A percentile compares a stretch with the other conserved stretches of the same genome.
Conservation (phyloP, 1,284 basidiomycete species). For the Ustilago lituana region DNA sequence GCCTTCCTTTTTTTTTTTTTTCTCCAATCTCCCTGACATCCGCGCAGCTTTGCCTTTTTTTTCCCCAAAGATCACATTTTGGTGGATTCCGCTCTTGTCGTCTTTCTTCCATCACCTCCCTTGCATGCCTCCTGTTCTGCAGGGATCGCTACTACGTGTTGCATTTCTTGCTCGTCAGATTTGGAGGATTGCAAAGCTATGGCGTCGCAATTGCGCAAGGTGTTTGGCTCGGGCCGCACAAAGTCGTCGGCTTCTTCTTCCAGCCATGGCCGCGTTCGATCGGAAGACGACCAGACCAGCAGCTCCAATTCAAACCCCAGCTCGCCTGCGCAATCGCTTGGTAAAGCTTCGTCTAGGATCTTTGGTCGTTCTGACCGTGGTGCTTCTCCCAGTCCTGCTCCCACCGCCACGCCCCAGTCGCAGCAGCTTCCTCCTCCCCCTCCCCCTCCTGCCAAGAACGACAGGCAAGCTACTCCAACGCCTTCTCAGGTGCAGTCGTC, state of each 20-base stretch:
- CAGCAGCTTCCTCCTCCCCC: conserved; percentile 16
- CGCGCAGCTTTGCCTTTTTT: too few species aligned
- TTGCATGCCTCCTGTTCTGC: conserved; percentile 2
- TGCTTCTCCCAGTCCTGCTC: conserved; percentile 29
- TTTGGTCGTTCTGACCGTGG: conserved; percentile 39
- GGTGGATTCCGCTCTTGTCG: conserved; percentile 16
- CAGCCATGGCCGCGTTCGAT: conserved; percentile 23
- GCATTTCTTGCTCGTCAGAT: too few species aligned
- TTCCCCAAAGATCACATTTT: too few species aligned
- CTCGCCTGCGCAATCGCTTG: conserved; percentile 34
- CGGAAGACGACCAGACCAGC: conserved; percentile 27
- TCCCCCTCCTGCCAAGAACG: conserved; percentile 29
- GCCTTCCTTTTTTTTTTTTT: too few species aligned
- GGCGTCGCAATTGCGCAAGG: conserved; percentile 49
- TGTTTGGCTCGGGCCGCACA: conserved; percentile 50
- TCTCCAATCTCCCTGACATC: too few species aligned
- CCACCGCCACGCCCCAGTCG: conserved; percentile 5
- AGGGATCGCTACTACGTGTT: too few species aligned
- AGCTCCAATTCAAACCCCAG: conserved; percentile 24
- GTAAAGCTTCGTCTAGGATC: conserved; percentile 30
- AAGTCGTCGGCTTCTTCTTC: conserved; percentile 41
- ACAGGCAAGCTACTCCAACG: conserved; percentile 9
- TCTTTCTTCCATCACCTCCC: conserved; percentile 32
- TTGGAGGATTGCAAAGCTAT: conserved; percentile 19
- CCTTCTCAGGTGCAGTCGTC: conserved; percentile 16